A percentile compares a stretch with the other conserved stretches of the same genome.
phyloP scores from a whole-genome alignment of 495 filamentous ascomycete species.

The Cryomyces antarcticus region DNA sequence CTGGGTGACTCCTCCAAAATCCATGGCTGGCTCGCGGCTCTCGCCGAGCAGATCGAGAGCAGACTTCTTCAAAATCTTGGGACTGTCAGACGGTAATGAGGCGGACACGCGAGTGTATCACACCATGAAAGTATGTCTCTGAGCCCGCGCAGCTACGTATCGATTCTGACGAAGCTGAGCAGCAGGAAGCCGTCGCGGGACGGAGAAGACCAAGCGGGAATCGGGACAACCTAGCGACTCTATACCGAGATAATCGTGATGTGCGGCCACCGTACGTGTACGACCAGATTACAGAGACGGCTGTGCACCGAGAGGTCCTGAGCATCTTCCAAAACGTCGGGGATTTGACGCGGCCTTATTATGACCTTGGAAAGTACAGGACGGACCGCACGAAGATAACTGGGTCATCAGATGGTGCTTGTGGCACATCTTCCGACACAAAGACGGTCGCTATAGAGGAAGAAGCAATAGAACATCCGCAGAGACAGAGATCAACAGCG shows the following conservation, averaged over 20 bases:
- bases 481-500: too few species aligned
- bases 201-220: conserved; percentile 12
- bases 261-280: conserved; percentile 13
- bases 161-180: neutral
- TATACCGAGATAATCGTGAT: neutral
- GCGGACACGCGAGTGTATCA: conserved; percentile 9
- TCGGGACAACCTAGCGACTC: conserved; percentile 6
- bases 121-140: conserved; percentile 15
- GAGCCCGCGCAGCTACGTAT: neutral
- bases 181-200: conserved; percentile 16
- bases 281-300: conserved; percentile 17
- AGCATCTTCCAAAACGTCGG: conserved; percentile 8
- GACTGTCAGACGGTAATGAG: conserved; percentile 8
- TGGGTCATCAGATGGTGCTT: conserved; percentile 20
- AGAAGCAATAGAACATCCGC: too few species aligned
- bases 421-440: conserved; percentile 22
- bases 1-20: too few species aligned
- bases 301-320: conserved; percentile 15
- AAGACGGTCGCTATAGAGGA: conserved; percentile 14
- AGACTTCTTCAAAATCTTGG: conserved; percentile 12
- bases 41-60: conserved; percentile 14
- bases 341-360: conserved; percentile 8
- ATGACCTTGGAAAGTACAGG: conserved; percentile 13
- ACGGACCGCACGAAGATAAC: conserved; percentile 15
- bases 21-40: conserved; percentile 5